Conservation (phyloP, 345 rosid species). For the Crucihimalaya himalaica region DNA sequence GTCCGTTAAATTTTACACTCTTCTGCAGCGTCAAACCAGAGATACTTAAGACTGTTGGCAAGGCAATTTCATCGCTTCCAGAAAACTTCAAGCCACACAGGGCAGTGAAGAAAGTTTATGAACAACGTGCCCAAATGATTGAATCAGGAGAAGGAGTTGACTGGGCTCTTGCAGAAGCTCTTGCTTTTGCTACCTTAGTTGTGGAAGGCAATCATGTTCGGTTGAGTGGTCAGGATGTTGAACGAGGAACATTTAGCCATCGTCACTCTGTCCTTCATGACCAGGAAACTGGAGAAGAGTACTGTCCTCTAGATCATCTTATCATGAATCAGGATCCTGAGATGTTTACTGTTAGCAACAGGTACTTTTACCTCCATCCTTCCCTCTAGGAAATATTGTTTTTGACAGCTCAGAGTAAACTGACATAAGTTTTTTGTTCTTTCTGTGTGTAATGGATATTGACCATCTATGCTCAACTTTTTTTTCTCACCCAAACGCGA, state of each 20-base stretch:
- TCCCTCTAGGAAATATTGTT: conserved; percentile 5
- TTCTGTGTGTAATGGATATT: neutral
- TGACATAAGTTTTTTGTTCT: neutral
- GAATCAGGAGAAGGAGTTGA: conserved; percentile 82
- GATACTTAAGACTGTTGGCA: conserved; percentile 80
- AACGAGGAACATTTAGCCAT: conserved; percentile 87
- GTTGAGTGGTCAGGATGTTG: conserved; percentile 90
- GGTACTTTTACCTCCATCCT: conserved; percentile 43
- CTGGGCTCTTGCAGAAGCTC: conserved; percentile 87
- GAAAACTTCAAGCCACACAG: conserved; percentile 74
- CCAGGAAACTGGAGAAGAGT: conserved; percentile 71
- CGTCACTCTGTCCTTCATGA: conserved; percentile 77
- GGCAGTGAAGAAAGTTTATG: conserved; percentile 78
- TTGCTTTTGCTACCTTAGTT: conserved; percentile 74
- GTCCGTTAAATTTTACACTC: conserved; percentile 8
- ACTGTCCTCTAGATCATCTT: conserved; percentile 78
- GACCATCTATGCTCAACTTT: neutral
- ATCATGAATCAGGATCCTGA: conserved; percentile 68
- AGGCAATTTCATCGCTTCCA: conserved; percentile 68
- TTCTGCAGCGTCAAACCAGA: conserved; percentile 74
- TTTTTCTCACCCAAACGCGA: neutral
- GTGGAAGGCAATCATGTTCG: conserved; percentile 93
- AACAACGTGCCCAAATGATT: conserved; percentile 74
- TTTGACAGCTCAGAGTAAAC: neutral
- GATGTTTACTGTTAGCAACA: conserved; percentile 89